These are phyloP conservation scores for Lactarius hatsudake DNA, from an alignment of 768 basidiomycete species.

Conservation along the genomic window DNA sequence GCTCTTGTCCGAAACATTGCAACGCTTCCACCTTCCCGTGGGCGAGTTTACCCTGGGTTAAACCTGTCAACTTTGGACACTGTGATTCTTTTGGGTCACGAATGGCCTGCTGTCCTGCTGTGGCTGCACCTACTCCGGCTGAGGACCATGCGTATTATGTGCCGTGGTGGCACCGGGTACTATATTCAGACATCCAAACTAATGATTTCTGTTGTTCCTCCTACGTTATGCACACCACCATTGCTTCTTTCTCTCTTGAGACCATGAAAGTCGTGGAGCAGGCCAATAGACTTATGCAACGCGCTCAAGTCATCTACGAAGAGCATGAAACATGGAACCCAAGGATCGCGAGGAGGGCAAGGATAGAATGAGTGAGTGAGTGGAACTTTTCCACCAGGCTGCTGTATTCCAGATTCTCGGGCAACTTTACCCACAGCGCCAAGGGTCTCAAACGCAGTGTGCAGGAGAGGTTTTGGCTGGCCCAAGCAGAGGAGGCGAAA, in stretches of 20 bases:
- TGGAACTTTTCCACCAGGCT: not conserved
- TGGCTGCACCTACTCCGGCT: not conserved
- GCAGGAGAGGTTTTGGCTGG: not conserved
- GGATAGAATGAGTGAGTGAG: not conserved
- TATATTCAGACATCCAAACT: not conserved
- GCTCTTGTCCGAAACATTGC: not conserved
- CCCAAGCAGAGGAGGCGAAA: not conserved
- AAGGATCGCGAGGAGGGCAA: not conserved
- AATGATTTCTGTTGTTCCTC: not conserved
- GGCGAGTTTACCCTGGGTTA: not conserved
- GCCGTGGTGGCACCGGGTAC: not conserved
- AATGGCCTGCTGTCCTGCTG: not conserved
- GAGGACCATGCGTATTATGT: not conserved
- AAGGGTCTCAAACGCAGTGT: not conserved
- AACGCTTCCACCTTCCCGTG: not conserved
- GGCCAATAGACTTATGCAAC: not conserved
- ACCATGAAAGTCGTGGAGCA: constrained; percentile 2
- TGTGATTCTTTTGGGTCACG: not conserved
- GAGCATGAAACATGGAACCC: not conserved
- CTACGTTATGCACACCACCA: not conserved
- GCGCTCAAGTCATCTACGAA: not conserved
- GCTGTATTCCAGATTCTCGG: not conserved
- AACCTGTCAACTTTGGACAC: not conserved
- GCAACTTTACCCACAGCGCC: not conserved
- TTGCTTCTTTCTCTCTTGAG: not conserved